Percentiles rank a stretch among this genome's conserved stretches.
Conservation (phyloP, 139 green algal genomes). For the Chara braunii region DNA sequence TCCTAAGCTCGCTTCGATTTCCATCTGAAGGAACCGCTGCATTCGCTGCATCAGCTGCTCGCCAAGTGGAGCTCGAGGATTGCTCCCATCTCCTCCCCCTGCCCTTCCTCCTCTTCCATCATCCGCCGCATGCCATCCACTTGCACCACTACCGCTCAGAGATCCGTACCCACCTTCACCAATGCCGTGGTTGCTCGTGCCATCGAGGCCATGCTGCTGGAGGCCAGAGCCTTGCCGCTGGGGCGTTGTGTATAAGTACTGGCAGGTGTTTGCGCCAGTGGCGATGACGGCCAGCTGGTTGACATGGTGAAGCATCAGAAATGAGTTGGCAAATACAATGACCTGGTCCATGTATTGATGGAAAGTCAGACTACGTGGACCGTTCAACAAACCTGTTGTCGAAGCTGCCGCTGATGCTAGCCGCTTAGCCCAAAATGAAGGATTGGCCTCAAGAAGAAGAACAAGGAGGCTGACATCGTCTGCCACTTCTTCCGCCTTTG, state of each 20-base stretch:
- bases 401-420: neutral
- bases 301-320: conserved; percentile 17
- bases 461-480: conserved; percentile 18
- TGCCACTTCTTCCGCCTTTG: neutral
- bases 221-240: neutral
- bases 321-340: conserved; percentile 31
- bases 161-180: too few relatives aligned
- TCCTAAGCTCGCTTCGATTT: too few relatives aligned
- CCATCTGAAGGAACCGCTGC: neutral
- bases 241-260: neutral
- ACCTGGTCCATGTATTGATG: conserved; percentile 10
- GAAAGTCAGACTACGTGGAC: conserved; percentile 3
- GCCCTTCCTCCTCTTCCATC: neutral
- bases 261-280: conserved; percentile 7
- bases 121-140: neutral
- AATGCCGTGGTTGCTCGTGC: neutral
- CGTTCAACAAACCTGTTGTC: conserved; percentile 3
- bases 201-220: neutral
- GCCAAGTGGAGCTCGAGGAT: too few relatives aligned
- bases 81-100: neutral
- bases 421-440: conserved; percentile 9
- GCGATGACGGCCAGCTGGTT: conserved; percentile 33
- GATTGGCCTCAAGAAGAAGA: conserved; percentile 10
- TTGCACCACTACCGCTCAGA: too few relatives aligned
- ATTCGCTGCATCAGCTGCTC: neutral